phyloP scores from a whole-genome alignment of 1,139 yeast species.

The Lodderomyces orthopsilosis region DNA sequence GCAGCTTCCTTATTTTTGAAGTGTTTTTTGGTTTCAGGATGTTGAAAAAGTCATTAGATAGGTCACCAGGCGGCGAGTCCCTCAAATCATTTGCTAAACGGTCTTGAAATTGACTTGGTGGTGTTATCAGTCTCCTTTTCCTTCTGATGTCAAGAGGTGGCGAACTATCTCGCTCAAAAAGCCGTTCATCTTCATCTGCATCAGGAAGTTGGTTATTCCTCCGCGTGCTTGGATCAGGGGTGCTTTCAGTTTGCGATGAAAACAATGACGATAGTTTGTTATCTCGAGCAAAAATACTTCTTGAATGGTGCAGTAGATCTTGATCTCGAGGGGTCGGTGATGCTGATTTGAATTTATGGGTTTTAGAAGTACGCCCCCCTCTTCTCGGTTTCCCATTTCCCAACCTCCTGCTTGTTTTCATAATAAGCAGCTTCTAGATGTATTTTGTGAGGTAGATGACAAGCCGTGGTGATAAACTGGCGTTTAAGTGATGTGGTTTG shows the following conservation, averaged over 20 bases:
- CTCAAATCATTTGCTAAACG: conserved; percentile 20
- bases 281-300: conserved; percentile 7
- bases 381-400: conserved; percentile 2
- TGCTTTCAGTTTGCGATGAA: conserved; percentile 4
- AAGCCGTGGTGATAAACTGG: no score
- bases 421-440: no score
- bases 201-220: not conserved
- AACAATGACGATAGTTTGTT: conserved; percentile 10
- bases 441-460: no score
- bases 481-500: conserved; percentile 2
- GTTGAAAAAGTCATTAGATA: conserved; percentile 10
- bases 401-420: not conserved
- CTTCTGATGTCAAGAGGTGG: conserved; percentile 12
- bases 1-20: not conserved
- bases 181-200: conserved; percentile 33
- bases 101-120: conserved; percentile 24
- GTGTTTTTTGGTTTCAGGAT: conserved; percentile 1
- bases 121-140: conserved; percentile 24
- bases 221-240: conserved; percentile 1
- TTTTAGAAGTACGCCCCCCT: not conserved
- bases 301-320: not conserved
- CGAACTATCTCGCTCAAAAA: conserved; percentile 27
- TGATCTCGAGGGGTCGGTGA: conserved; percentile 2
- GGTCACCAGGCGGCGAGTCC: conserved; percentile 13
- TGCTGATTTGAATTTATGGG: not conserved